Evolutionary conservation across 305 asterid genomes (phyloP), one percentile per base, ranked within the genome.

Genomic region (Fraxinus sp.): DNA sequence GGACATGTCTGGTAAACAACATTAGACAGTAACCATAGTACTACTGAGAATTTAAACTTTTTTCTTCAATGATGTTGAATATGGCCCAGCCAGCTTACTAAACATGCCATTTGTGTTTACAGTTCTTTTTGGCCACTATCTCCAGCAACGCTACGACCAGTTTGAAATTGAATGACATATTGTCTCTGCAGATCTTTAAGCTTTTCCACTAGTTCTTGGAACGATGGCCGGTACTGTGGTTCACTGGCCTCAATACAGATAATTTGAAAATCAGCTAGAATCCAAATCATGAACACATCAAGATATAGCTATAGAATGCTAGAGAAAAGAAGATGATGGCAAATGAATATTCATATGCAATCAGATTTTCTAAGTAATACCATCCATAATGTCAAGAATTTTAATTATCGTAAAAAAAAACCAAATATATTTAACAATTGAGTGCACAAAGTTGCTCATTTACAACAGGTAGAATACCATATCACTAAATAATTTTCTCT

Each of bases 181-280:
- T 85, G 93, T 80, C 81, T 92, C 79, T 90, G 95, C 87, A 96
- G 75, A 77, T 93, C 97, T 88, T 89, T 92, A 24, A 96, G 92
- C 89, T 84, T 92, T 78, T 91, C 99, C 64, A 94, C 87, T 68
- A 96, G 82, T 83, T 96, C 99, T 85, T 88, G 92, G 90, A 93
- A 93, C n/a, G 96, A 82, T 59, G 99, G 98, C 7, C 99, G 97
- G 81, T 79, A 20, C 64, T 78, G 90, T 35, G 98, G 96, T 78
- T 96, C 97, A 55, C 99, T 96, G 97, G 59, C 80, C 77, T 82
- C 71, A 81, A 81, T 66, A 62, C 77, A 70, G 32, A 66, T 71
- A 78, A 68, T 49, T 77, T 52, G 11, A 18, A 37, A 74, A 28
- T 72, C 26, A 72, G 77, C 49, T 72, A 35, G 41, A 72, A 72